Evolutionary conservation across 1,284 basidiomycete genomes (phyloP), one percentile per base, ranked within the genome.

Genomic region (Trichosporon sp.): DNA sequence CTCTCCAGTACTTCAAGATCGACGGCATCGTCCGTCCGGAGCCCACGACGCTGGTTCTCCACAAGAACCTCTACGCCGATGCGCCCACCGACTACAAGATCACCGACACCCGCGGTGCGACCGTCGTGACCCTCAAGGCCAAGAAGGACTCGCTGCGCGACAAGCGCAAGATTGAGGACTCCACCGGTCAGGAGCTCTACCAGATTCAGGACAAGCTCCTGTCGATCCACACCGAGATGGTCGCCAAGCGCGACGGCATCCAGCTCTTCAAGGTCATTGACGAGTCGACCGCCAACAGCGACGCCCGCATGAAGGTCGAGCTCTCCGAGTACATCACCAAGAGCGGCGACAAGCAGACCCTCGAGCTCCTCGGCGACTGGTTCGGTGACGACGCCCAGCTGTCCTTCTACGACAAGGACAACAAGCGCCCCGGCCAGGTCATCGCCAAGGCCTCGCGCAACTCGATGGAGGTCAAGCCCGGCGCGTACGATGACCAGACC

Each of bases 381-480:
- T 63, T 37, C 32, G 59, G 59, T 32, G 59, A 63, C 32, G 11
- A 35, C 14, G 59, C 59, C 14, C 31, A 35, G 31, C 32, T 63
- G 14, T 37, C 32, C 6, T 37, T 63, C 59, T 63, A 37, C 32
- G 59, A 63, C 32, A 63, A 35, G 59, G n/a, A 37, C 32, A 63
- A 32, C 59, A 63, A 37, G 37, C 26, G 43, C 14, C 66, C 70
- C 14, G 70, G 70, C 54, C 67, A 71, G 68, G 68, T 67, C 26
- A 19, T 71, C n/a, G 70, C 68, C 38, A 59, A 63, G 43, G 51
- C 66, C 35, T 21, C n/a, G 8, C 64, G 37, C 35, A 35, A 26
- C 19, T 21, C 48, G 40, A 19, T 64, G 21, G 61, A 59, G 32
- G 46, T 46, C 64, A 66, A 67, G 65, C 56, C 37, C 37, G 43